Conservation (phyloP, 768 basidiomycete genomes). For the Leccinum imitatum region DNA sequence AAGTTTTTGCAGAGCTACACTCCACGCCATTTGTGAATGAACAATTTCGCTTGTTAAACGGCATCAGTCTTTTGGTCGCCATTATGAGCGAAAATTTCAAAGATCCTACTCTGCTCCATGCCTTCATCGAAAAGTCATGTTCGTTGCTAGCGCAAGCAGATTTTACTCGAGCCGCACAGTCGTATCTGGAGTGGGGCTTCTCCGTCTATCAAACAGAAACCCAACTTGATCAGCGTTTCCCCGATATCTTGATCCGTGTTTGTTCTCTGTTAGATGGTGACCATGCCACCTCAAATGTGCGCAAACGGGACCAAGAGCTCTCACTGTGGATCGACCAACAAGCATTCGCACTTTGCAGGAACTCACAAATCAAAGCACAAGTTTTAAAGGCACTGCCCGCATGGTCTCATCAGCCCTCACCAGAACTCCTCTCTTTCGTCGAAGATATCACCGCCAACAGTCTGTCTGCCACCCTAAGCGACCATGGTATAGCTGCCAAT, state of each 20-base stretch:
- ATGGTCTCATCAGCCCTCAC: conserved; percentile 69
- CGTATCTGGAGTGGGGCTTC: conserved; percentile 79
- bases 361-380: conserved; percentile 39
- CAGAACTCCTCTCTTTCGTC: conserved; percentile 43
- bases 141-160: conserved; percentile 68
- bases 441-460: conserved; percentile 46
- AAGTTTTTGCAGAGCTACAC: conserved; percentile 67
- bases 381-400: conserved; percentile 61
- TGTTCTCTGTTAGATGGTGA: conserved; percentile 60
- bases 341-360: conserved; percentile 41
- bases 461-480: conserved; percentile 55
- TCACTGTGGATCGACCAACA: conserved; percentile 64
- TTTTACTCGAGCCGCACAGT: conserved; percentile 66
- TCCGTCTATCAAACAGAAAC: conserved; percentile 42
- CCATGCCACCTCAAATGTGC: conserved; percentile 32
- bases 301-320: conserved; percentile 46
- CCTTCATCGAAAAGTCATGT: conserved; percentile 65
- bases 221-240: conserved; percentile 50
- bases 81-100: conserved; percentile 54
- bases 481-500: conserved; percentile 61
- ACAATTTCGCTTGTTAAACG: conserved; percentile 72
- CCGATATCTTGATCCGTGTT: conserved; percentile 70
- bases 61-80: conserved; percentile 72
- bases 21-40: conserved; percentile 77
- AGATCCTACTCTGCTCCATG: conserved; percentile 60